Percentiles rank a stretch among this genome's conserved stretches.
These are phyloP conservation scores for Saccharum officinarum DNA, from an alignment of 176 grass and related monocot species.

Conservation along the genomic window DNA sequence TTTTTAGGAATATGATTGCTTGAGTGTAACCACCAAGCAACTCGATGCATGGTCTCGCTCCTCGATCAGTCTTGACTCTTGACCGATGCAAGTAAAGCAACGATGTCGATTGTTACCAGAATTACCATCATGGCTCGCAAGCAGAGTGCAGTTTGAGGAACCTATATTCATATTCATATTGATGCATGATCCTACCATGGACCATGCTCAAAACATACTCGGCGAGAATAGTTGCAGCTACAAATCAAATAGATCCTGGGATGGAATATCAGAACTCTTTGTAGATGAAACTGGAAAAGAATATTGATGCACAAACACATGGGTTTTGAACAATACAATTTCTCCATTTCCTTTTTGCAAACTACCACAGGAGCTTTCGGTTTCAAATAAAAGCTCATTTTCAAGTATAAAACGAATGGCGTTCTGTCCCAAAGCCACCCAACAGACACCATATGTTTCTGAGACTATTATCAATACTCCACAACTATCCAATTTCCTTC, in stretches of 20 bases:
- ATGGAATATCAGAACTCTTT: background rate
- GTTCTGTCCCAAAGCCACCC: no score
- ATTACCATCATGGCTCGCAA: background rate
- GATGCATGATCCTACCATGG: background rate
- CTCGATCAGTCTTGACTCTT: conserved; percentile 37
- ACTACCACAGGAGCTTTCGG: no score
- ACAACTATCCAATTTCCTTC: background rate
- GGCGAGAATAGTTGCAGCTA: background rate
- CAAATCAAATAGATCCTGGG: background rate
- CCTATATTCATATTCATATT: no score
- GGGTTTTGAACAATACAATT: background rate
- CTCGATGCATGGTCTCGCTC: background rate
- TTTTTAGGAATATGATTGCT: background rate
- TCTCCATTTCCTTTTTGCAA: background rate
- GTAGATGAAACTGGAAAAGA: background rate
- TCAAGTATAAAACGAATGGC: no score
- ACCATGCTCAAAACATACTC: background rate
- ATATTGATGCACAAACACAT: background rate
- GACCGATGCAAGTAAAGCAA: background rate
- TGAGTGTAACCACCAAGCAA: background rate
- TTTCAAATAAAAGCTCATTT: no score
- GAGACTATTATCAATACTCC: no score
- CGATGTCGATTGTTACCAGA: background rate
- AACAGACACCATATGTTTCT: no score
- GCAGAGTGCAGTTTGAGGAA: background rate